Evolutionary conservation across 495 filamentous ascomycete genomes (phyloP), one percentile per base, ranked within the genome.

Genomic region (Trichoderma gamsii): DNA sequence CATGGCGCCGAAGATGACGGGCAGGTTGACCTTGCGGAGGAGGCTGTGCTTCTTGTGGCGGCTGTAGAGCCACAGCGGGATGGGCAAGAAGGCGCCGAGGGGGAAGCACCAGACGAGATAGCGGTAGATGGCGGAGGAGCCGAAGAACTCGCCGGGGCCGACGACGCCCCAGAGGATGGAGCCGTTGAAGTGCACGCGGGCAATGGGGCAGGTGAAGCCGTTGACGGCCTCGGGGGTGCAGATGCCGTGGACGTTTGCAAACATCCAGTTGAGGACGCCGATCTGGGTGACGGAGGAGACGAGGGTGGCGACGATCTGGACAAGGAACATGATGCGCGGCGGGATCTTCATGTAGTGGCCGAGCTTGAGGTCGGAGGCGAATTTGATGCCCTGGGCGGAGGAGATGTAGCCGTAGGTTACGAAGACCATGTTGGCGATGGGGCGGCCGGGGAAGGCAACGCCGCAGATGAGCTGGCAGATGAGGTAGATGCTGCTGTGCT

Each of bases 331-430:
- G 66, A 89, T 84, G 15, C 89, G 87, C 0, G 92, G 91, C 21
- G 92, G 92, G 65, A 96, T 92, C 76, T 96, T 96, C 91, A 96
- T 94, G 75, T 96, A 96, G 73, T 94, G 90, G 38, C 92, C 92
- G 0, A 96, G 85, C 74, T 96, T 96, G 67, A 95, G 82, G 74
- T 96, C 92, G 23, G 90, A 86, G 4, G 91, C 87, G 76, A 96
- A 96, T 73, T 92, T 93, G 66, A 96, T 84, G 43, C 92, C 92
- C 77, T 96, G 90, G 6, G 89, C 88, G 1, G 88, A 91, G 2
- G 88, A 89, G 69, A 93, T 93, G 76, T 90, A 89, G 38, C 90
- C 90, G 71, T 94, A 93, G 8, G 90, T 95, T 56, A 90, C 89
- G 73, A 95, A 95, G 51, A 94, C 91, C 86, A 94, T 94, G 72